Evolutionary conservation across 306 rosid species (phyloP).

Genomic region (Ceratonia siliqua): DNA sequence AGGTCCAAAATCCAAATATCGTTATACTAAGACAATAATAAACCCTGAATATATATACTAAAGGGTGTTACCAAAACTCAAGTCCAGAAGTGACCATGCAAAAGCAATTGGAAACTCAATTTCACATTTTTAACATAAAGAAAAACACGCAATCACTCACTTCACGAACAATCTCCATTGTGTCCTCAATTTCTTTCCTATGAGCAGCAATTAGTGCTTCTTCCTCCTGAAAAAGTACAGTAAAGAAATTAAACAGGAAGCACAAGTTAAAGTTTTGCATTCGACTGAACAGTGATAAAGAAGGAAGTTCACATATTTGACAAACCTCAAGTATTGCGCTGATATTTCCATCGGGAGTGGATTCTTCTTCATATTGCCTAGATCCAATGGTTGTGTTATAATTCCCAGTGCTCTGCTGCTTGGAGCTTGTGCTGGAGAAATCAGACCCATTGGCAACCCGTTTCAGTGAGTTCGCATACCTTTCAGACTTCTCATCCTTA

Average conservation of each 20-base stretch:
- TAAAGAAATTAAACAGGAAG: constrained; percentile 33
- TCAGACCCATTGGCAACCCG: constrained; percentile 59
- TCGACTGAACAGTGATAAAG: not conserved
- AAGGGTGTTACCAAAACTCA: not conserved
- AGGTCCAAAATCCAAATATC: not conserved
- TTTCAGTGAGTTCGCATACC: constrained; percentile 59
- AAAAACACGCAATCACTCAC: constrained; percentile 52
- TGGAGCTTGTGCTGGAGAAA: constrained; percentile 58
- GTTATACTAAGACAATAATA: not conserved
- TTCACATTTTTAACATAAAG: constrained; percentile 6
- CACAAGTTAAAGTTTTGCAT: constrained; percentile 11
- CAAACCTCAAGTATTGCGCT: constrained; percentile 89
- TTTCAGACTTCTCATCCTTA: constrained; percentile 80
- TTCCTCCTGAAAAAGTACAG: constrained; percentile 69
- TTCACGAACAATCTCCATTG: constrained; percentile 99
- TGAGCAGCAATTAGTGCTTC: constrained; percentile 95
- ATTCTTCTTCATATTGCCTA: constrained; percentile 61
- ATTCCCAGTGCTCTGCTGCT: constrained; percentile 53
- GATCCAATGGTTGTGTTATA: constrained; percentile 48
- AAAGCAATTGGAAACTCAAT: constrained; percentile 3
- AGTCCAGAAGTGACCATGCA: not conserved
- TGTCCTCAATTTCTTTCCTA: constrained; percentile 95
- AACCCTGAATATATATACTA: not conserved
- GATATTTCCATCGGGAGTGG: constrained; percentile 68
- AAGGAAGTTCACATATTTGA: constrained; percentile 10